phyloP scores from a whole-genome alignment of 768 basidiomycete species.

The Cubamyces lactineus region DNA sequence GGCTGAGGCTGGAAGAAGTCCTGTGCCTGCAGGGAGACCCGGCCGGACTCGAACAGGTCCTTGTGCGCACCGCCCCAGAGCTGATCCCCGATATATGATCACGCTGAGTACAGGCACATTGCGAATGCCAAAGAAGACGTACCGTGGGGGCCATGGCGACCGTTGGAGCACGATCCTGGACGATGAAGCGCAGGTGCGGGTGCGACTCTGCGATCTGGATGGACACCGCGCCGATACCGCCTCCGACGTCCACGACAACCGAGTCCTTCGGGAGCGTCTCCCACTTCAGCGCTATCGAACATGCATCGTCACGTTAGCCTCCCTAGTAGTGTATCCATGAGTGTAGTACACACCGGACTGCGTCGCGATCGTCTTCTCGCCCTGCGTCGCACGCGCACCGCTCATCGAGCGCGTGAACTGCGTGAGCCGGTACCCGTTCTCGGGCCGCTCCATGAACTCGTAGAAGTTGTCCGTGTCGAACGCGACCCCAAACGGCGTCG shows the following conservation, averaged over 20 bases:
- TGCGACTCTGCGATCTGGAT: constrained; percentile 16
- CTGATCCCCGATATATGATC: neutral
- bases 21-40: constrained; percentile 3
- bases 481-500: constrained; percentile 59
- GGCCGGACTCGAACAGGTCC: constrained; percentile 11
- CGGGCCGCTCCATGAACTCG: constrained; percentile 68
- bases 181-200: constrained; percentile 15
- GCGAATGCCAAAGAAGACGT: no score
- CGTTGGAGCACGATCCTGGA: constrained; percentile 16
- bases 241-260: constrained; percentile 23
- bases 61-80: constrained; percentile 1
- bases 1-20: constrained; percentile 22
- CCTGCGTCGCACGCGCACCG: constrained; percentile 65
- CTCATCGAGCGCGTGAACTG: constrained; percentile 75
- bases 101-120: neutral
- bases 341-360: neutral
- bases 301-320: neutral
- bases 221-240: constrained; percentile 20
- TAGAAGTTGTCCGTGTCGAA: constrained; percentile 59
- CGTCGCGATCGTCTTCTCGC: neutral
- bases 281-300: constrained; percentile 18
- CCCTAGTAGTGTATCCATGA: no score
- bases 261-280: constrained; percentile 11
- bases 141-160: constrained; percentile 40
- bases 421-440: constrained; percentile 47